Conservation (phyloP, 805 yeast species). For the Metschnikowia noctiluminum region DNA sequence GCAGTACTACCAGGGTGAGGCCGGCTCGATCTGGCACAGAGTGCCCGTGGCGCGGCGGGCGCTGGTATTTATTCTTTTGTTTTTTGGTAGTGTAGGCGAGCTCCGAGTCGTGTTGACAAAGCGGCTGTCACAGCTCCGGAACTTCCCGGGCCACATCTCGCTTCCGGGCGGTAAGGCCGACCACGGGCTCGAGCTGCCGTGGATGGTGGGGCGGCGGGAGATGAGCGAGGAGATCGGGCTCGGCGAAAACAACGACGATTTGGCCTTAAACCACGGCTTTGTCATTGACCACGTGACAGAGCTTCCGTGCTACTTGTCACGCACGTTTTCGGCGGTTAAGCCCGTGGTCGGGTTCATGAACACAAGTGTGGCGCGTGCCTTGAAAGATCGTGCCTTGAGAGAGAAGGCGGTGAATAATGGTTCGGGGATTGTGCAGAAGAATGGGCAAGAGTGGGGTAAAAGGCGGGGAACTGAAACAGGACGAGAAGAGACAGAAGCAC, state of each 20-base stretch:
- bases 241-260: constrained; percentile 42
- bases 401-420: background rate
- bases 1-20: constrained; percentile 26
- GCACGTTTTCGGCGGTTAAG: constrained; percentile 77
- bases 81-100: constrained; percentile 70
- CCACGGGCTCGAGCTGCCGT: constrained; percentile 56
- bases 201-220: constrained; percentile 77
- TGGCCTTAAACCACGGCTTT: constrained; percentile 48
- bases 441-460: background rate
- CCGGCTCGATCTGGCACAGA: constrained; percentile 53
- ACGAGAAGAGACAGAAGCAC: background rate
- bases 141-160: constrained; percentile 87
- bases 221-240: constrained; percentile 86
- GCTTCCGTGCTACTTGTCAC: constrained; percentile 76
- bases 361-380: constrained; percentile 10
- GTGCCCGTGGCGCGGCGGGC: constrained; percentile 70
- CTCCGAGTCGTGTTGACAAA: constrained; percentile 75
- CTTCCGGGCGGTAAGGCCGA: constrained; percentile 95
- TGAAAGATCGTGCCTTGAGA: background rate
- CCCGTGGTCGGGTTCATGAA: constrained; percentile 73
- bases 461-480: background rate
- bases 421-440: background rate
- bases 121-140: constrained; percentile 62
- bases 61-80: constrained; percentile 73
- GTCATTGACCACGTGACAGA: constrained; percentile 56